Evolutionary conservation across 2,329 filamentous ascomycete genomes (phyloP), one percentile per base, ranked within the genome.

Genomic region (Parafenestella ontariensis): DNA sequence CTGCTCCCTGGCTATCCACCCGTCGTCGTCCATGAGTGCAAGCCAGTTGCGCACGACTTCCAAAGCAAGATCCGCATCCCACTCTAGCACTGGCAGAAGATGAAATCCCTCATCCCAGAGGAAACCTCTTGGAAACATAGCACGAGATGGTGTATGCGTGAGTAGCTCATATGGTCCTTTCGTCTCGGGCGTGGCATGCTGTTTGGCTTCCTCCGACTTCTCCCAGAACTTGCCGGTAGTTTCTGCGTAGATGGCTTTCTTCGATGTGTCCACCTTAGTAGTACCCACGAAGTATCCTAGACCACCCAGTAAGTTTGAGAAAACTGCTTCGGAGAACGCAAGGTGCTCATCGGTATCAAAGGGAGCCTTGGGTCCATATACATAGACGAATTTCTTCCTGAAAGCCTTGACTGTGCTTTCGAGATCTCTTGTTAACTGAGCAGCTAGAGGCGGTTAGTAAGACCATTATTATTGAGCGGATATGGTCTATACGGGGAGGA

Each of bases 21-120:
- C 94, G 72, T 98, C 92, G 11, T 93, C 88, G 63, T 98, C 94
- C 84, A 98, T 96, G 21, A 96, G 85, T 58, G 87, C 90, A 77
- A 95, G 94, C 95, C 95, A 98, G 76, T 91, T 96, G 76, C 88
- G 90, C 45, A 98, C 83, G 57, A 98, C 90, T 59, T 97, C 91
- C 43, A 87, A 77, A 1, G 91, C 88, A 46, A 98, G 82, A 71
- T 96, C 92, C 40, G 92, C 85, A 73, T 98, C 94, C 90, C 92
- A 98, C 58, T 98, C 93, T 10, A 91, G 83, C 49, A 98, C 88
- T 2, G 91, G 91, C 47, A 96, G 81, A 20, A 98, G 81, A 71
- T 98, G 94, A 77, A 97, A 98, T 0, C 94, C 94, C 75, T 98
- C 94, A 68, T 98, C 95, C 94, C 95, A 98, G 3, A 98, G 82